phyloP scores from a whole-genome alignment of 2,329 filamentous ascomycete species.

The Trichophyton schoenleinii region DNA sequence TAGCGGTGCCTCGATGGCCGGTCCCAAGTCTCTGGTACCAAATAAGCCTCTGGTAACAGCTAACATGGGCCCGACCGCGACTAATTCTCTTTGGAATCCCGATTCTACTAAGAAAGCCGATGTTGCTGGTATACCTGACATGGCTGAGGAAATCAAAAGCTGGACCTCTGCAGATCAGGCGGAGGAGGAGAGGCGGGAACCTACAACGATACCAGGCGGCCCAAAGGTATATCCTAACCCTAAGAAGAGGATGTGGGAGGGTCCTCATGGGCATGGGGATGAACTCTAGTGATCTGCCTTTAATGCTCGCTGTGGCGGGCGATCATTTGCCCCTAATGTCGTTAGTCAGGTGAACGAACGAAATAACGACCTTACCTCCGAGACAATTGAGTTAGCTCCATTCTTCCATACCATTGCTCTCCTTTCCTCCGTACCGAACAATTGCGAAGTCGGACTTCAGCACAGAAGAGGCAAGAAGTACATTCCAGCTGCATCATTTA shows the following conservation, averaged over 20 bases:
- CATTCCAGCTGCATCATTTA: too few relatives aligned
- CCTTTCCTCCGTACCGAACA: too few relatives aligned
- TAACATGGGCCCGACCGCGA: background rate
- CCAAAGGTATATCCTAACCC: constrained; percentile 32
- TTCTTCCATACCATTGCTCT: too few relatives aligned
- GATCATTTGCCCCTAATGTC: background rate
- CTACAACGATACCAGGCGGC: constrained; percentile 24
- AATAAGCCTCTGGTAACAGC: background rate
- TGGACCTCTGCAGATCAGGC: constrained; percentile 11
- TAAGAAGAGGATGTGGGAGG: constrained; percentile 40
- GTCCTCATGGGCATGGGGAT: constrained; percentile 11
- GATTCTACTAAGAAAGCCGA: background rate
- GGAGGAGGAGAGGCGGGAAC: constrained; percentile 19
- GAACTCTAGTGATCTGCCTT: background rate
- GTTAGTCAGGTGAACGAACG: too few relatives aligned
- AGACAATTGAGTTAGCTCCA: too few relatives aligned
- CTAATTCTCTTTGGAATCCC: background rate
- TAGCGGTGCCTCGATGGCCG: background rate
- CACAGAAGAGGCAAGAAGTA: too few relatives aligned
- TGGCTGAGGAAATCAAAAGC: constrained; percentile 31
- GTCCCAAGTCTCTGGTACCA: background rate
- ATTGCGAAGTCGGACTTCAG: too few relatives aligned
- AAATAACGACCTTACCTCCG: too few relatives aligned
- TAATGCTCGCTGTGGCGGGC: background rate
- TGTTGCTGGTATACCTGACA: constrained; percentile 16